phyloP scores from a whole-genome alignment of 2,329 filamentous ascomycete genomes.

The Sporothrix sp. region DNA sequence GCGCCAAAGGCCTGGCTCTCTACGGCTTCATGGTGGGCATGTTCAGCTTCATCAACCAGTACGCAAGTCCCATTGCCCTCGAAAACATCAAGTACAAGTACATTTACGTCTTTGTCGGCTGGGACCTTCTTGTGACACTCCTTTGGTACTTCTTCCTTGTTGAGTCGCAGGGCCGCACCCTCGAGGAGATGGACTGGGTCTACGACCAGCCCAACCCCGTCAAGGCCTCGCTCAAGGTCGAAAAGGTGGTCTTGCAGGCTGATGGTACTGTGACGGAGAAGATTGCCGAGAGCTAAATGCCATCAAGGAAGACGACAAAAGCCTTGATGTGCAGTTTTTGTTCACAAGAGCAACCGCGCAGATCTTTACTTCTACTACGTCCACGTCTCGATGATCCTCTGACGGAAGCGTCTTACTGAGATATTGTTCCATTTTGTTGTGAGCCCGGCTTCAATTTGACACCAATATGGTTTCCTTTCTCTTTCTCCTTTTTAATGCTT shows the following conservation, averaged over 20 bases:
- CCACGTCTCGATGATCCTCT: too few species aligned
- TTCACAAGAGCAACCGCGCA: too few species aligned
- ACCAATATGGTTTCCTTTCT: too few species aligned
- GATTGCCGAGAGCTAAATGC: too few species aligned
- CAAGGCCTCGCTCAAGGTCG: conserved; percentile 37
- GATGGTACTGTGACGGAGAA: conserved; percentile 39
- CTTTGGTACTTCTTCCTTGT: conserved; percentile 38
- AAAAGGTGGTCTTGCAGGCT: conserved; percentile 36
- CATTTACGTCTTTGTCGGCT: conserved; percentile 39
- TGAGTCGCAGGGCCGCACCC: conserved; percentile 39
- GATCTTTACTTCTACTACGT: too few species aligned
- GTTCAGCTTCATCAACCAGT: conserved; percentile 40
- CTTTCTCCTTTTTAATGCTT: too few species aligned
- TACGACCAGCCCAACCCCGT: conserved; percentile 40
- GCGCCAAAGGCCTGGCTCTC: conserved; percentile 42
- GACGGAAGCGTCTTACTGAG: too few species aligned
- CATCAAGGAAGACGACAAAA: too few species aligned
- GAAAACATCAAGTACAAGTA: conserved; percentile 34
- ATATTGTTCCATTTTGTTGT: too few species aligned
- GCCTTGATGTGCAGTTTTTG: too few species aligned
- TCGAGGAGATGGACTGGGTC: conserved; percentile 41
- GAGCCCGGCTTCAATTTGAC: too few species aligned
- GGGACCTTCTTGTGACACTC: conserved; percentile 34
- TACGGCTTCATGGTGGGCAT: conserved; percentile 35
- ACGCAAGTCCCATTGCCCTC: conserved; percentile 37